phyloP scores from a whole-genome alignment of 2,329 filamentous ascomycete genomes.

The Alternaria sp. region DNA sequence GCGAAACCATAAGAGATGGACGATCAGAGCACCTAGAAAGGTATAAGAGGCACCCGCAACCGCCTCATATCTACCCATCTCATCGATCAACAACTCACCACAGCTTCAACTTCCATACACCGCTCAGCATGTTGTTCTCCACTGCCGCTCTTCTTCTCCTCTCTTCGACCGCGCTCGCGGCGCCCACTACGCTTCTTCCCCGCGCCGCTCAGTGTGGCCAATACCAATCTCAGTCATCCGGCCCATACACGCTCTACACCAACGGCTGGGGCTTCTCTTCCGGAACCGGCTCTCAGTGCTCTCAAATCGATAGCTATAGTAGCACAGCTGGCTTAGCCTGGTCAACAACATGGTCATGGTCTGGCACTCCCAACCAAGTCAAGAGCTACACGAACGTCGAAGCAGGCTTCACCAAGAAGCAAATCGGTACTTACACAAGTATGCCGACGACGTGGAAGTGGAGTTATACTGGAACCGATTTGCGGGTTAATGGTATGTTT shows the following conservation, averaged over 20 bases:
- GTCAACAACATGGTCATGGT: background rate
- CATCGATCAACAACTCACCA: background rate
- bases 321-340: background rate
- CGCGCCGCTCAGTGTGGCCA: background rate
- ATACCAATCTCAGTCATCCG: background rate
- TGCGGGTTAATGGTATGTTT: background rate
- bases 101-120: fast-evolving
- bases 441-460: background rate
- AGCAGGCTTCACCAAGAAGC: background rate
- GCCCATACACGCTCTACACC: background rate
- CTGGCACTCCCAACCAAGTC: background rate
- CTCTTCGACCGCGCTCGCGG: background rate
- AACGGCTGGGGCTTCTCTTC: background rate
- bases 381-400: background rate
- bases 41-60: background rate
- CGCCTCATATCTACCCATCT: background rate
- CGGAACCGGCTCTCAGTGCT: background rate
- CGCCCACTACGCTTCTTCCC: background rate
- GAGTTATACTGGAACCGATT: background rate
- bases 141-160: background rate
- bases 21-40: background rate
- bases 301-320: background rate
- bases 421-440: background rate
- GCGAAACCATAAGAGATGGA: background rate
- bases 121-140: background rate